Evolutionary conservation across 768 basidiomycete species (phyloP).

Genomic region (Xerocomellus dryophilus): DNA sequence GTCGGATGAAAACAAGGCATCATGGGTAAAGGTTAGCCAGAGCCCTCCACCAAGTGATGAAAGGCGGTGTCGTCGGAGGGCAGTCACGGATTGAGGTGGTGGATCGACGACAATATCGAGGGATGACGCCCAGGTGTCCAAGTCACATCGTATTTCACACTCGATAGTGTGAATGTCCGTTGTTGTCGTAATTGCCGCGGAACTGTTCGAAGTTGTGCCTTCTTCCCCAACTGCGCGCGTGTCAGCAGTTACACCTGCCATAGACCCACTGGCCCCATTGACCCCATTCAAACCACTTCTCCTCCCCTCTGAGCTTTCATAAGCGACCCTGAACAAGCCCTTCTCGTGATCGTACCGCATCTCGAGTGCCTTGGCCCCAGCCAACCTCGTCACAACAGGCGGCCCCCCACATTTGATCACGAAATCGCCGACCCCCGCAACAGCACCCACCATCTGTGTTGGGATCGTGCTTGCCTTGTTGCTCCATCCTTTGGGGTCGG

Average conservation of each 20-base stretch:
- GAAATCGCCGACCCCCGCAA: conserved; percentile 93
- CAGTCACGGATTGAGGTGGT: conserved; percentile 78
- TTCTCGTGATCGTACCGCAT: conserved; percentile 88
- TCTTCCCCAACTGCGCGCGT: conserved; percentile 19
- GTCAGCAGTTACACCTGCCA: background rate
- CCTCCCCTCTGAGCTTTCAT: conserved; percentile 61
- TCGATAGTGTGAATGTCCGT: conserved; percentile 58
- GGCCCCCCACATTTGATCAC: conserved; percentile 95
- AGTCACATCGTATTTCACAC: conserved; percentile 88
- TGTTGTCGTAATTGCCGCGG: conserved; percentile 2
- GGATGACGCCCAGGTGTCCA: conserved; percentile 82
- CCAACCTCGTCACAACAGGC: conserved; percentile 81
- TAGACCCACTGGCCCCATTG: conserved; percentile 16
- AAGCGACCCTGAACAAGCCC: conserved; percentile 77
- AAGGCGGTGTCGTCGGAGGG: conserved; percentile 81
- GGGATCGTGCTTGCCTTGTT: conserved; percentile 88
- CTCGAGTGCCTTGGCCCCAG: conserved; percentile 70
- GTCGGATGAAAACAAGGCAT: conserved; percentile 70
- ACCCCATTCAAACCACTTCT: conserved; percentile 29
- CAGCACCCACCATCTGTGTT: conserved; percentile 83
- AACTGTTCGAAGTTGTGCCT: background rate
- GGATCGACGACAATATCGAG: conserved; percentile 92
- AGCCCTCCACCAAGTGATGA: conserved; percentile 86
- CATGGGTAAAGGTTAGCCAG: conserved; percentile 91
- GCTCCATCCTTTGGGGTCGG: conserved; percentile 96